Evolutionary conservation across 306 rosid species (phyloP).

Genomic region (Quillaja saponaria): DNA sequence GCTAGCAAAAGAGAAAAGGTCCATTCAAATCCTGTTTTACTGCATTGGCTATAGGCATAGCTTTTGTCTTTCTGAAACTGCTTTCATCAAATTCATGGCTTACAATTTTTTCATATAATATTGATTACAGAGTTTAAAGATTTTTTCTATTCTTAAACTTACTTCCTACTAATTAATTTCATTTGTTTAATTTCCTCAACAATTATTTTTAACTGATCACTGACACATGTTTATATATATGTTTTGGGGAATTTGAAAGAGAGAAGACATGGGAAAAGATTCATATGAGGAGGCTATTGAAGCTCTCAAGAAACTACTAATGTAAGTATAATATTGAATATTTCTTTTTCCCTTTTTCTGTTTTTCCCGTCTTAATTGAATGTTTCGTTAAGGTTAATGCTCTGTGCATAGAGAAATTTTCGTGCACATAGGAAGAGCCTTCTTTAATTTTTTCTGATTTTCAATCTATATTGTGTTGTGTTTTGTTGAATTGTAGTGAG

Average conservation of each 20-base stretch:
- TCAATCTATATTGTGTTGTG: background rate
- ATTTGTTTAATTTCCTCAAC: no score
- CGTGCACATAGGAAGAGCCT: background rate
- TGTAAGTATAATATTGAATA: constrained; percentile 34
- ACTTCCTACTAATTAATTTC: no score
- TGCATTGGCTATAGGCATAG: background rate
- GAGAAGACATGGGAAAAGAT: constrained; percentile 81
- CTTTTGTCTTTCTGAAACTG: no score
- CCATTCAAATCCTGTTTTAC: constrained; percentile 21
- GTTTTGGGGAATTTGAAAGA: constrained; percentile 35
- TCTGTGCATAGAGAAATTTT: background rate
- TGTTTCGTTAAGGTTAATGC: no score
- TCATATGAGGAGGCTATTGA: constrained; percentile 80
- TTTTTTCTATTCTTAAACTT: no score
- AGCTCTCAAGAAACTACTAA: constrained; percentile 76
- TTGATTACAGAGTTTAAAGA: no score
- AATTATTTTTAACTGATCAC: no score
- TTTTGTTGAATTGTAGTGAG: constrained; percentile 49
- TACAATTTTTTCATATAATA: no score
- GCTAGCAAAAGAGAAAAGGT: constrained; percentile 29
- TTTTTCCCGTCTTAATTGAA: background rate
- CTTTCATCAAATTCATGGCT: no score
- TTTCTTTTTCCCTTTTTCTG: no score
- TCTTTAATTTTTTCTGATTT: background rate
- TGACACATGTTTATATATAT: background rate